Conservation (phyloP, 208 protist genomes). For the Trypanosoma mega region DNA sequence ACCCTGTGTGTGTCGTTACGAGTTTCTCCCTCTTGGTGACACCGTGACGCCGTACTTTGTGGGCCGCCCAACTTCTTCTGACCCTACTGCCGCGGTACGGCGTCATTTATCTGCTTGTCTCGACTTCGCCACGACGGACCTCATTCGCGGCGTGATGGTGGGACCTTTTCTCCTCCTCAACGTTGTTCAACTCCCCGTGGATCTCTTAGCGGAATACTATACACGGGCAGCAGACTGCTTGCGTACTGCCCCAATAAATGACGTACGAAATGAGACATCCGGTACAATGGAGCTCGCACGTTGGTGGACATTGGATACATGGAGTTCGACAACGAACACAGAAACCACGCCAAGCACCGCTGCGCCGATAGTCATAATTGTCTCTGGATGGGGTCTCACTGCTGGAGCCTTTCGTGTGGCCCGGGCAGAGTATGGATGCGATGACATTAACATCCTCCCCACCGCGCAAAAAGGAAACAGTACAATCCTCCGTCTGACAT, state of each 20-base stretch:
- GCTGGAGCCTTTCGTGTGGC: slow-evolving; percentile 31
- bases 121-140: slow-evolving; percentile 44
- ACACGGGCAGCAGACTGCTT: slow-evolving; percentile 40
- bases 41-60: slow-evolving; percentile 33
- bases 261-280: slow-evolving; percentile 41
- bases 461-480: neutral
- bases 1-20: slow-evolving; percentile 31
- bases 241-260: slow-evolving; percentile 10
- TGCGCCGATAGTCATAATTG: slow-evolving; percentile 10
- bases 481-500: slow-evolving; percentile 23
- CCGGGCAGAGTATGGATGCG: slow-evolving; percentile 25
- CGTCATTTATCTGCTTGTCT: slow-evolving; percentile 44
- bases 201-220: slow-evolving; percentile 33
- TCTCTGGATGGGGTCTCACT: slow-evolving; percentile 26
- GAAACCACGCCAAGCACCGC: too few relatives aligned
- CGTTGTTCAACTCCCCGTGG: slow-evolving; percentile 29
- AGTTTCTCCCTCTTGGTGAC: slow-evolving; percentile 29
- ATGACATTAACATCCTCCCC: slow-evolving; percentile 25
- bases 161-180: slow-evolving; percentile 41
- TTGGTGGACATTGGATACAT: slow-evolving; percentile 33
- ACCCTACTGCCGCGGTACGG: slow-evolving; percentile 27
- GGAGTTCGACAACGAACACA: too few relatives aligned
- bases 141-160: slow-evolving; percentile 29
- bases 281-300: slow-evolving; percentile 32
- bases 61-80: slow-evolving; percentile 20